Evolutionary conservation across 2,329 filamentous ascomycete species (phyloP).

Genomic region (Xylaria sp.): DNA sequence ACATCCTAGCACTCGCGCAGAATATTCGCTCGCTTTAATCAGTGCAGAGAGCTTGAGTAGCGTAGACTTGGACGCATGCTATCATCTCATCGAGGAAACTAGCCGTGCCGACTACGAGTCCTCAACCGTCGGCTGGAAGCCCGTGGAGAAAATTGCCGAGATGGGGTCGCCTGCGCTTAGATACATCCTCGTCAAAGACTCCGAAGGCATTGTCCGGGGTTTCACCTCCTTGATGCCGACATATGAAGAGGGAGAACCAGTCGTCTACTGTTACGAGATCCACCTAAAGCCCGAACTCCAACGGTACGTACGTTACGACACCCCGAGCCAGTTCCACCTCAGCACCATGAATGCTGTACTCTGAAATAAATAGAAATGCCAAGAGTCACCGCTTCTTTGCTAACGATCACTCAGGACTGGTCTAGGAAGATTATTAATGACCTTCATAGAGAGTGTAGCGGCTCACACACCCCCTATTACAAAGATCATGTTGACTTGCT

Average conservation of each 20-base stretch:
- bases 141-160: conserved; percentile 69
- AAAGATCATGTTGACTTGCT: conserved; percentile 82
- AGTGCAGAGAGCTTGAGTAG: conserved; percentile 54
- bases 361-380: background rate
- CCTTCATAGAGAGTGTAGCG: conserved; percentile 64
- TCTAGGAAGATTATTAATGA: conserved; percentile 70
- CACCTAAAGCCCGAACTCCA: conserved; percentile 70
- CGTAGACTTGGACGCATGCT: conserved; percentile 64
- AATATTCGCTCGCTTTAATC: conserved; percentile 59
- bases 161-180: conserved; percentile 75
- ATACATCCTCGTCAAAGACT: conserved; percentile 70
- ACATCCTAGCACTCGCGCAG: conserved; percentile 58
- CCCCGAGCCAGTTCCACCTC: background rate
- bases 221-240: conserved; percentile 80
- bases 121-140: conserved; percentile 73
- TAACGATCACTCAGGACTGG: conserved; percentile 61
- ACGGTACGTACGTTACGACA: conserved; percentile 55
- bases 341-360: background rate
- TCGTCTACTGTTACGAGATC: conserved; percentile 84
- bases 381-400: background rate
- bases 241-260: conserved; percentile 71
- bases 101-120: conserved; percentile 72
- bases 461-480: conserved; percentile 63
- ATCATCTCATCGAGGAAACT: conserved; percentile 69
- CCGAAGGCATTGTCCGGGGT: conserved; percentile 54